Evolutionary conservation across 2,329 filamentous ascomycete genomes (phyloP), one percentile per base, ranked within the genome.

Genomic region (Cladophialophora chaetospira): DNA sequence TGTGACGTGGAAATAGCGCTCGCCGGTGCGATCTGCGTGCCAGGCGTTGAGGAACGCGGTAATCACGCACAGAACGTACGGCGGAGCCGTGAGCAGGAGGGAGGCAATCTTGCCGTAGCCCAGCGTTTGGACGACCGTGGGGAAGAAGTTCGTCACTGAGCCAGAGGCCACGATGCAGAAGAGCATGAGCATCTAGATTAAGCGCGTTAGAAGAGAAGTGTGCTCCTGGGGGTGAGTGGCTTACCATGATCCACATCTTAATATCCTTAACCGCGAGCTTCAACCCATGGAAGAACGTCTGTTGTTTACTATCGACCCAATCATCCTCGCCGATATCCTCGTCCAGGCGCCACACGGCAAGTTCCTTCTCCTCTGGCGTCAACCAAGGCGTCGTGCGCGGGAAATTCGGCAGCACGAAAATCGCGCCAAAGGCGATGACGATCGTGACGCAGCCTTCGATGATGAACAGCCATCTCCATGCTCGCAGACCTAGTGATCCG

Each of bases 1-100:
- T 0, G 78, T 77, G 57, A 90, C 80, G 70, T 91, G 88, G 68
- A 82, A 83, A 70, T 85, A 90, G 4, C 87, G 81, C 71, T 91
- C 88, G 17, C 86, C 85, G 0, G 85, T 88, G 38, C 78, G 80
- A 69, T 90, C 88, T 13, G 88, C 58, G 43, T 59, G 57, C 57
- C 57, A 64, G 3, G 87, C 84, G 63, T 88, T 89, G 40, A 78
- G 55, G 62, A 85, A 84, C 1, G 85, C 82, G 0, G 81, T 83
- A 40, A 88, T 53, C 8, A 53, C 79, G 46, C 78, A 79, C 10
- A 87, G 75, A 2, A 72, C 80, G 68, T 78, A 79, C 0, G 77
- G 77, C 0, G 77, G 77, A 1, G 73, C 74, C 0, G 77, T 80
- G 4, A 80, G 70, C 5, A 80, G 69, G 8, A 80, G 64, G 5